Base-by-base conservation (phyloP, 2,329 filamentous ascomycete species). In the Coniosporium uncinatum region DNA sequence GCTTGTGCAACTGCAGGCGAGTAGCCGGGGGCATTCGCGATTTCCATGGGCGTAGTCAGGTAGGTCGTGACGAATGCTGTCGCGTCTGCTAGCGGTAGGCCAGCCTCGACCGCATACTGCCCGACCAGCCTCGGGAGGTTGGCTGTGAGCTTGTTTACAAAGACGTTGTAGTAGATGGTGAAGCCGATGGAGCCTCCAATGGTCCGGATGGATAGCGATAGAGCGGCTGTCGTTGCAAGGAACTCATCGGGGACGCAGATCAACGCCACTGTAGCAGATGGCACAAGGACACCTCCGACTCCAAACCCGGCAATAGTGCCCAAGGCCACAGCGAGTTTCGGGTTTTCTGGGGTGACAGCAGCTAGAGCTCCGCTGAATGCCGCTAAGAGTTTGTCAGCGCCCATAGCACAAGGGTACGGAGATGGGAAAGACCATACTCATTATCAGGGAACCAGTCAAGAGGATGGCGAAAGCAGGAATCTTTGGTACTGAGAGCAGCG, bases 281-380 rank as follows among this genome's bases (percentile, higher is more conserved):
- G 54, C 3, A 57, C 54, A 22, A 56, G 47, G 21, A 56, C 50
- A 39, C 53, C 54, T 17, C 42, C 42, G 20, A 45, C 45, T n/a
- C 44, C 44, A 8, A 46, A 20, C 3, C 44, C 44, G 17, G 44
- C 44, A 16, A 46, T 19, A 20, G 33, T 22, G 14, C 43, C 56
- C 2, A 62, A 37, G 0, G 48, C 54, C 5, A 61, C 48, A 2
- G 53, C 49, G 8, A 55, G 43, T 38, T 47, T 56, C 22, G 54
- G 49, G 36, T 62, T 62, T 0, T 58, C 51, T 3, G 58, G 58
- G 1, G 49, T 59, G 42, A 54, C 52, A 22, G 49, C 49, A 2
- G 58, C 52, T 4, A 62, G 50, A 0, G 55, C 50, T 4, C 59
- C 58, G 2, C 53, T 52, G 24, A 60, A 61, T 4, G 39, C 46